phyloP scores from a whole-genome alignment of 768 basidiomycete genomes.

The Pulveroboletus sp. region DNA sequence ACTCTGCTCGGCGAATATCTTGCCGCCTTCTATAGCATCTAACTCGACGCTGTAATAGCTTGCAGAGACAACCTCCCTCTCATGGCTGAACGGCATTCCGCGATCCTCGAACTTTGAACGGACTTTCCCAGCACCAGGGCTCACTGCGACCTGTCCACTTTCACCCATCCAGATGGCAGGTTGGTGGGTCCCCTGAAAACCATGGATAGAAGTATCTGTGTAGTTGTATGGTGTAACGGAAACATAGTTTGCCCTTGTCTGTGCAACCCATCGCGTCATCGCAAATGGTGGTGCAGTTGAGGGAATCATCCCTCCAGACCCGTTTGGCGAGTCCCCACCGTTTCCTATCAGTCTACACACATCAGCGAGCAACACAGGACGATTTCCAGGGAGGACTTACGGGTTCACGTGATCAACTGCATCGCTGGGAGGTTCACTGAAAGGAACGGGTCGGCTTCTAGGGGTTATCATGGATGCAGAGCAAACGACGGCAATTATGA shows the following conservation, averaged over 20 bases:
- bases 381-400: slow-evolving; percentile 26
- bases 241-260: slow-evolving; percentile 74
- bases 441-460: slow-evolving; percentile 7
- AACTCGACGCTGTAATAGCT: slow-evolving; percentile 58
- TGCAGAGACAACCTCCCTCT: slow-evolving; percentile 51
- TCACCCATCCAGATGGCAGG: slow-evolving; percentile 92
- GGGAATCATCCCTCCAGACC: slow-evolving; percentile 77
- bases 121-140: slow-evolving; percentile 53
- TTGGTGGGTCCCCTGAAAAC: slow-evolving; percentile 78
- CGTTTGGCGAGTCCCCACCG: slow-evolving; percentile 67
- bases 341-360: slow-evolving; percentile 61
- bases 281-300: slow-evolving; percentile 77
- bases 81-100: slow-evolving; percentile 51
- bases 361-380: not conserved
- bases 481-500: slow-evolving; percentile 15
- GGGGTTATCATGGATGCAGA: slow-evolving; percentile 12
- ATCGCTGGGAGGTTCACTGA: slow-evolving; percentile 31
- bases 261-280: slow-evolving; percentile 85
- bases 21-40: slow-evolving; percentile 49
- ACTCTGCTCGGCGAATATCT: slow-evolving; percentile 55
- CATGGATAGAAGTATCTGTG: slow-evolving; percentile 58
- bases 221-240: slow-evolving; percentile 71
- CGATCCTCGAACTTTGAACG: slow-evolving; percentile 56
- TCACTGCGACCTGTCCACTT: slow-evolving; percentile 59
- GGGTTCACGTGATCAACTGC: slow-evolving; percentile 47